phyloP scores from a whole-genome alignment of 257 asterid genomes.

The Nicotiana noctiflora region DNA sequence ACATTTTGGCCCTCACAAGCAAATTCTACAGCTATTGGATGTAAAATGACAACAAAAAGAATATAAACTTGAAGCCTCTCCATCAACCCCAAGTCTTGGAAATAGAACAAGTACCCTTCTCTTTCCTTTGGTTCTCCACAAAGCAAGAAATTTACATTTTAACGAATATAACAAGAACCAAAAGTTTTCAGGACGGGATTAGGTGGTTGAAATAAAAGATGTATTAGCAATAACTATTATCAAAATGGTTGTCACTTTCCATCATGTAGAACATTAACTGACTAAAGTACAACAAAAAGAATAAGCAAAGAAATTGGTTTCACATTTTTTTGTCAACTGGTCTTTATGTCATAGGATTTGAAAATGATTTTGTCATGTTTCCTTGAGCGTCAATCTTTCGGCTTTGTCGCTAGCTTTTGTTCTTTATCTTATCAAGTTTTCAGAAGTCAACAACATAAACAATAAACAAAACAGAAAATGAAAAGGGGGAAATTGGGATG shows the following conservation, averaged over 20 bases:
- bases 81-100: slow-evolving; percentile 11
- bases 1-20: slow-evolving; percentile 11
- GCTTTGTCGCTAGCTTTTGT: not conserved
- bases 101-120: no score
- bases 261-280: not conserved
- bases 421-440: not conserved
- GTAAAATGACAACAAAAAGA: slow-evolving; percentile 22
- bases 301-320: not conserved
- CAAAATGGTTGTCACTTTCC: not conserved
- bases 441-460: not conserved
- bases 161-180: no score
- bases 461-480: not conserved
- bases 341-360: not conserved
- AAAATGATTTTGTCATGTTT: not conserved
- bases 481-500: not conserved
- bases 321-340: not conserved
- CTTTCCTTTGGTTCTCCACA: no score
- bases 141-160: no score
- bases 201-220: not conserved
- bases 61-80: slow-evolving; percentile 6
- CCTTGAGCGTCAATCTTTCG: not conserved
- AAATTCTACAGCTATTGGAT: not conserved
- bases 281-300: not conserved
- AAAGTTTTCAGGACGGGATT: not conserved
- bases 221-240: not conserved